phyloP scores from a whole-genome alignment of 1,284 basidiomycete genomes.

The Ceratobasidium theobromae region DNA sequence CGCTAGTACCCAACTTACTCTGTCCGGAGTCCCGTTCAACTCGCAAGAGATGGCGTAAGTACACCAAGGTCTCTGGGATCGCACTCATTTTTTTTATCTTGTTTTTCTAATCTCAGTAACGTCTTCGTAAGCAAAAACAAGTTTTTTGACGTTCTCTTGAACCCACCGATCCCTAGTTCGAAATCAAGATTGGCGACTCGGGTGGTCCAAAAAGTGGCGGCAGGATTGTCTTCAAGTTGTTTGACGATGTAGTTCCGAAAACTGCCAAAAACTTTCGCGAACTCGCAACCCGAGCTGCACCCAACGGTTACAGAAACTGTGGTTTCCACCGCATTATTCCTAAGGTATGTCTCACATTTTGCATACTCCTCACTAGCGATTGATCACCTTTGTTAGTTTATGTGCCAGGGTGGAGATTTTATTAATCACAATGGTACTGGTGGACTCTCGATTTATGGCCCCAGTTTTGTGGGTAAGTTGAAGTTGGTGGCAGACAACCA shows the following conservation, averaged over 20 bases:
- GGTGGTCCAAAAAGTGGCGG: conserved; percentile 60
- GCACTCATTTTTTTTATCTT: too few relatives aligned
- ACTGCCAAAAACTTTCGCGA: conserved; percentile 91
- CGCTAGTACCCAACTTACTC: too few relatives aligned
- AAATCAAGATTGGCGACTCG: conserved; percentile 66
- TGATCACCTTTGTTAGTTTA: conserved; percentile 51
- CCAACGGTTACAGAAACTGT: conserved; percentile 58
- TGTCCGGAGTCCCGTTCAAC: too few relatives aligned
- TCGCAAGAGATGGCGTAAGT: too few relatives aligned
- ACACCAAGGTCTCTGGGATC: too few relatives aligned
- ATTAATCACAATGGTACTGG: conserved; percentile 75
- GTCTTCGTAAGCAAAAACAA: background rate
- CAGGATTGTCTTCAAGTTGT: conserved; percentile 88
- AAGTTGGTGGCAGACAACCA: background rate
- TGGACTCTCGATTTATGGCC: conserved; percentile 90
- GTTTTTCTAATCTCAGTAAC: too few relatives aligned
- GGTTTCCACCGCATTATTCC: conserved; percentile 82
- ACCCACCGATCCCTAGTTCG: conserved; percentile 57
- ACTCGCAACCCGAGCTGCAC: conserved; percentile 75
- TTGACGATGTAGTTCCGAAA: conserved; percentile 65
- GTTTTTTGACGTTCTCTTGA: background rate
- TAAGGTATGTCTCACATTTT: conserved; percentile 38
- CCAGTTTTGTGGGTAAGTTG: conserved; percentile 67
- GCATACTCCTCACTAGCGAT: background rate
- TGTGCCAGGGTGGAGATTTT: conserved; percentile 65